These are phyloP conservation scores for Parastagonospora avenae DNA, from an alignment of 2,329 filamentous ascomycete species.

Conservation along the genomic window DNA sequence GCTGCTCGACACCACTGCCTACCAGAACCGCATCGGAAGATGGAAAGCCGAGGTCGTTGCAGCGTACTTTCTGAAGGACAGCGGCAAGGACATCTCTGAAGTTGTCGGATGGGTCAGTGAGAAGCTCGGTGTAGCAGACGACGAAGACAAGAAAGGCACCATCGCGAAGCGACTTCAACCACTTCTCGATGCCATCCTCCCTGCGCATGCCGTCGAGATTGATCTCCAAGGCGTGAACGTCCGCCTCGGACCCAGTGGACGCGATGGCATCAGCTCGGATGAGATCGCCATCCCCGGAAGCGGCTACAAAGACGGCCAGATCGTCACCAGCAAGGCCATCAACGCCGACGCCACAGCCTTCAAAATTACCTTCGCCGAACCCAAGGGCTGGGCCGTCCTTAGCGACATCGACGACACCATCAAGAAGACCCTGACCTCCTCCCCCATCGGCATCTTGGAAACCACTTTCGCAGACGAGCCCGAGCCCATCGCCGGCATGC, in stretches of 20 bases:
- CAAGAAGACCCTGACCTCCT: slow-evolving; percentile 83
- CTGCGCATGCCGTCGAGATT: slow-evolving; percentile 70
- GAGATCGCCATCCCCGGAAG: slow-evolving; percentile 55
- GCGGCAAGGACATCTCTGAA: slow-evolving; percentile 69
- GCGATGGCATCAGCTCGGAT: slow-evolving; percentile 74
- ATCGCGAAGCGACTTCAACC: slow-evolving; percentile 74
- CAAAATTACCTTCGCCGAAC: slow-evolving; percentile 74
- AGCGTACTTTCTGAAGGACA: slow-evolving; percentile 77
- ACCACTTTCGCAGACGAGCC: slow-evolving; percentile 83
- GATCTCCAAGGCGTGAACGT: slow-evolving; percentile 55
- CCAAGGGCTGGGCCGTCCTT: slow-evolving; percentile 82
- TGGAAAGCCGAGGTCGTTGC: slow-evolving; percentile 87
- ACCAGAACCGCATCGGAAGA: slow-evolving; percentile 55
- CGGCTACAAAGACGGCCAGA: slow-evolving; percentile 43
- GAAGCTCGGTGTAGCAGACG: slow-evolving; percentile 65
- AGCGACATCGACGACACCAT: slow-evolving; percentile 96
- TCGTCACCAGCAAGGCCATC: slow-evolving; percentile 37
- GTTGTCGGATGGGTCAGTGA: slow-evolving; percentile 73
- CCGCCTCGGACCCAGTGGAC: slow-evolving; percentile 69
- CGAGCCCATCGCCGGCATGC: slow-evolving; percentile 77
- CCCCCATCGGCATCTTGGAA: slow-evolving; percentile 77
- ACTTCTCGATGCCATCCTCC: slow-evolving; percentile 77
- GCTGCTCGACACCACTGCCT: slow-evolving; percentile 90
- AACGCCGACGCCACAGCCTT: slow-evolving; percentile 57
- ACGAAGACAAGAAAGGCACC: slow-evolving; percentile 58